These are phyloP conservation scores for Penicillium brasilianum DNA, from an alignment of 2,329 filamentous ascomycete genomes.

Conservation along the genomic window DNA sequence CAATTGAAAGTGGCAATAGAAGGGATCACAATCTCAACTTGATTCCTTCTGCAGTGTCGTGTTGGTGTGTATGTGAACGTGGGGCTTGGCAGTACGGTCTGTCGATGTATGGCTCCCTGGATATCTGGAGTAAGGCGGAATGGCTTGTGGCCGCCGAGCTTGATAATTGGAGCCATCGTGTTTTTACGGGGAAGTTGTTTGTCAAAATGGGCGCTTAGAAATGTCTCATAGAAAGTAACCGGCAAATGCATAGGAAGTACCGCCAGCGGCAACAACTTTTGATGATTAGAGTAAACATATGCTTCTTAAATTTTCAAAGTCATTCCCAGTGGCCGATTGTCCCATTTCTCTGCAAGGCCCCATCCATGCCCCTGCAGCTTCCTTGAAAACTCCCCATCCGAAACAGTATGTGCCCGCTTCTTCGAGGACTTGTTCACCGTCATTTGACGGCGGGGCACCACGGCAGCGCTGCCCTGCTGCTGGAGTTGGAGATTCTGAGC, in stretches of 20 bases:
- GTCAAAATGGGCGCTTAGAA: not conserved
- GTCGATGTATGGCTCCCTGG: not conserved
- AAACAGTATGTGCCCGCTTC: slow-evolving; percentile 8
- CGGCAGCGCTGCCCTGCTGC: slow-evolving; percentile 3
- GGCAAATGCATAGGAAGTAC: not conserved
- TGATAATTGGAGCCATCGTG: not conserved
- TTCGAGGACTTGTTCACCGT: slow-evolving; percentile 8
- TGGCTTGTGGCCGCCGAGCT: not conserved
- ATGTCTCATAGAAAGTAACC: not conserved
- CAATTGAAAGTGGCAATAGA: not conserved
- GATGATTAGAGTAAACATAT: not conserved
- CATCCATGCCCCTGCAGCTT: slow-evolving; percentile 37
- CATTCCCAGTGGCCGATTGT: slow-evolving; percentile 43
- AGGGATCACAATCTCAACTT: not conserved
- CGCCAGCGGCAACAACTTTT: not conserved
- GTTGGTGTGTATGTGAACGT: too few relatives aligned
- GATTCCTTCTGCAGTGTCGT: not conserved
- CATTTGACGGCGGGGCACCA: not conserved
- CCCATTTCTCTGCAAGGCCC: slow-evolving; percentile 37
- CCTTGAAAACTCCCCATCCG: slow-evolving; percentile 22
- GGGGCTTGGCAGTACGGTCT: not conserved
- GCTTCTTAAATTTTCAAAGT: slow-evolving; percentile 15
- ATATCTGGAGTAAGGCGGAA: not conserved
- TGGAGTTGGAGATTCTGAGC: slow-evolving; percentile 24
- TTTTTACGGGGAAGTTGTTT: too few relatives aligned